Percentiles rank a stretch among this genome's conserved stretches.
phyloP scores from a whole-genome alignment of 176 grass and related monocot species.

The Puya raimondii region DNA sequence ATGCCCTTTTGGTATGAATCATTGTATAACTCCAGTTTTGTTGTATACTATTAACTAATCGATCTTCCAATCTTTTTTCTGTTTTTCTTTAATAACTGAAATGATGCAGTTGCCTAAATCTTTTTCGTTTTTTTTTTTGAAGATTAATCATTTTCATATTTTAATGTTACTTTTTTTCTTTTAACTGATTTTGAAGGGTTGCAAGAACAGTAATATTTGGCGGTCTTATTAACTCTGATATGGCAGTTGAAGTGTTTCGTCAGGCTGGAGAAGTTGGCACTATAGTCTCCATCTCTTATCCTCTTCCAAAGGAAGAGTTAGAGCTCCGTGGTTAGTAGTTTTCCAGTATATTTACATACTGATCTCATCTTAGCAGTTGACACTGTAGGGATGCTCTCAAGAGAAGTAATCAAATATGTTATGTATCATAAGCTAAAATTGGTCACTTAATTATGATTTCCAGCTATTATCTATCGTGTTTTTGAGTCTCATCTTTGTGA shows the following conservation, averaged over 20 bases:
- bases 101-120: too few relatives aligned
- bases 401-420: neutral
- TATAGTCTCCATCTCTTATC: slow-evolving; percentile 74
- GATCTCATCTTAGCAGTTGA: slow-evolving; percentile 3
- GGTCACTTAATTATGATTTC: neutral
- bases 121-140: neutral
- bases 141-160: neutral
- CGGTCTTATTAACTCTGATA: slow-evolving; percentile 48
- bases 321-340: slow-evolving; percentile 54
- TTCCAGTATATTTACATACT: slow-evolving; percentile 4
- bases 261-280: slow-evolving; percentile 58
- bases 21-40: too few relatives aligned
- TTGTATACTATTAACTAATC: too few relatives aligned
- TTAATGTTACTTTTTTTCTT: neutral
- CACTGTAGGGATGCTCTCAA: neutral
- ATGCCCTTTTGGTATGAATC: too few relatives aligned
- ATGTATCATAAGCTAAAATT: neutral
- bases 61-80: too few relatives aligned
- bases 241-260: slow-evolving; percentile 66
- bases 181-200: slow-evolving; percentile 35
- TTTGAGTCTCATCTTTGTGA: neutral
- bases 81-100: too few relatives aligned
- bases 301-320: slow-evolving; percentile 64
- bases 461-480: neutral
- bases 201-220: slow-evolving; percentile 89